A percentile compares a stretch with the other conserved stretches of the same genome.
Evolutionary conservation across 352 stramenopile genomes (phyloP).

Genomic region (Globisporangium acanthophoron): DNA sequence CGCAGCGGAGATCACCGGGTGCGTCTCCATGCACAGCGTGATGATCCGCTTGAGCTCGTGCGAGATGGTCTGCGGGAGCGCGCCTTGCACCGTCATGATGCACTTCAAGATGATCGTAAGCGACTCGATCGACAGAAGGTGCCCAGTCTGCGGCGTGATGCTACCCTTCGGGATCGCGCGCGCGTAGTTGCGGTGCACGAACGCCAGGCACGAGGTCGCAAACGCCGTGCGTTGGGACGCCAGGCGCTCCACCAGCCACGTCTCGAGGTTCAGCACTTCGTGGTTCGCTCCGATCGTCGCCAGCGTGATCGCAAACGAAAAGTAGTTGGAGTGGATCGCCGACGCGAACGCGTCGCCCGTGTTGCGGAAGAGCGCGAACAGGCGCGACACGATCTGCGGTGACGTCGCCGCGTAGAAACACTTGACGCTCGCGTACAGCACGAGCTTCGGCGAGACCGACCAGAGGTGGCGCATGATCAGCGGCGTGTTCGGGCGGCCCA

Average conservation of each 20-base stretch:
- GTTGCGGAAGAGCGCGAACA: conserved; percentile 83
- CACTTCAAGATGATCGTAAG: conserved; percentile 81
- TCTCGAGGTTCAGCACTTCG: conserved; percentile 78
- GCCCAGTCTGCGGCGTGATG: conserved; percentile 75
- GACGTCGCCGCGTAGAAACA: conserved; percentile 80
- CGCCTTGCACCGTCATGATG: conserved; percentile 65
- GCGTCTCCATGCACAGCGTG: conserved; percentile 73
- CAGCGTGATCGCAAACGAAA: conserved; percentile 78
- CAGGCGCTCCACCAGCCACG: conserved; percentile 76
- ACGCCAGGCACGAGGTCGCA: conserved; percentile 77
- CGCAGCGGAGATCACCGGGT: conserved; percentile 72
- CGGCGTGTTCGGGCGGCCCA: conserved; percentile 78
- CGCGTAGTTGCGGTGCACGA: conserved; percentile 82
- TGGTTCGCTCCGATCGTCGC: conserved; percentile 85
- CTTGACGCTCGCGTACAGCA: conserved; percentile 84
- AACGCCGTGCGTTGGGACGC: conserved; percentile 78
- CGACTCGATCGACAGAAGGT: conserved; percentile 81
- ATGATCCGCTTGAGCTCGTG: conserved; percentile 83
- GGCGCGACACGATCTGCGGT: conserved; percentile 70
- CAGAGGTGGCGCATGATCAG: conserved; percentile 86
- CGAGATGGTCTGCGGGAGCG: conserved; percentile 61
- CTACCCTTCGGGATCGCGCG: conserved; percentile 76
- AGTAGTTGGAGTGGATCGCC: conserved; percentile 86
- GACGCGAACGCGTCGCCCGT: conserved; percentile 77
- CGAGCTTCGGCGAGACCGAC: conserved; percentile 81